Evolutionary conservation across 2,329 filamentous ascomycete species (phyloP), one percentile per base, ranked within the genome.

Genomic region (Hypoxylon sp.): DNA sequence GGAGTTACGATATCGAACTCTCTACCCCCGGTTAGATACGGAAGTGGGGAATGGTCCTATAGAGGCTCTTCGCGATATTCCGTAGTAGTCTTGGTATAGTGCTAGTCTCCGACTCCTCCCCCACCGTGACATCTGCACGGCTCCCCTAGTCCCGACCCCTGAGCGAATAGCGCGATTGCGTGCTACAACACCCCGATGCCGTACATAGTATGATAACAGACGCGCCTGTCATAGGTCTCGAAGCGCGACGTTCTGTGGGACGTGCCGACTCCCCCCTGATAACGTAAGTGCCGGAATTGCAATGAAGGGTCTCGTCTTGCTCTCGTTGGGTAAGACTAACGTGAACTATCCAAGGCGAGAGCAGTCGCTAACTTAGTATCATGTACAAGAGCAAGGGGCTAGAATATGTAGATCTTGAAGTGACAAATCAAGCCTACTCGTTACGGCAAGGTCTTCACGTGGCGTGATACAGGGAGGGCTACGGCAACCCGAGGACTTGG

Each of bases 101-200:
- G 24, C 51, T 49, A 50, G 48, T 49, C 26, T 46, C 37, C 37
- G 37, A 41, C 3, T 41, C 37, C 8, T 10, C 26, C 64, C 61
- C 64, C 60, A 37, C 58, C 15, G 39, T 61, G 28, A 22, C 56
- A 61, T 59, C 52, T 26, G 37, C 30, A n/a, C 47, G 44, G 46
- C 24, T 49, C 52, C 52, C 43, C 32, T 39, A 28, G 39, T 41
- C 50, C 39, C 44, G 48, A 59, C 28, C 50, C 64, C 54, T 58
- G 54, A 39, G 20, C 20, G 44, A 39, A 56, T 62, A 57, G 57
- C 17, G 28, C 43, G 37, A 67, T 62, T 44, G 39, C 57, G 60
- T 67, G 57, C 41, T 64, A 41, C 34, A 20, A 41, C 37, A 51
- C 48, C 49, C 51, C 47, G 58, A 62, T 67, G 43, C 55, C 48